Percentiles rank a stretch among this genome's conserved stretches.
Evolutionary conservation across 192 early-diverging fungal species (phyloP).

Genomic region (Coemansia reversa): DNA sequence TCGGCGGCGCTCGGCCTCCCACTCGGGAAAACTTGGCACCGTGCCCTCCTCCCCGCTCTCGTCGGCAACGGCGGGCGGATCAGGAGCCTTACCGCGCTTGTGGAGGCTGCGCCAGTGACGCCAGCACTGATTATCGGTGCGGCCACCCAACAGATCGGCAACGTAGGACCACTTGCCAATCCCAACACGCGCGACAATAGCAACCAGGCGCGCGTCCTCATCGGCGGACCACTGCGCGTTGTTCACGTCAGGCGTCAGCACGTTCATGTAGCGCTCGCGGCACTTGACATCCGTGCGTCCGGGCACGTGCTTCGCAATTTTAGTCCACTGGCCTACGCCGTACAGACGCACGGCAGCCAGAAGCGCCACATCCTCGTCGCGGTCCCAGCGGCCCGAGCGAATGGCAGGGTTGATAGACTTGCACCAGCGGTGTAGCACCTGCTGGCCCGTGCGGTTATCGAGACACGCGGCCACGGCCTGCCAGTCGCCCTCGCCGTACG

Average conservation of each 20-base stretch:
- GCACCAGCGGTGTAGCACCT: constrained; percentile 72
- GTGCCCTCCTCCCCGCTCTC: constrained; percentile 51
- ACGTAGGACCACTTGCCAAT: constrained; percentile 62
- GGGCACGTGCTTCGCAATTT: constrained; percentile 66
- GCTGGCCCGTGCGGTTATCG: constrained; percentile 66
- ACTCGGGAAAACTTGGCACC: constrained; percentile 52
- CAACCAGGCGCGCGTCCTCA: constrained; percentile 53
- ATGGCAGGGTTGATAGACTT: constrained; percentile 70
- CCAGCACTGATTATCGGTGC: constrained; percentile 62
- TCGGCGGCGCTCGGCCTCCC: constrained; percentile 45
- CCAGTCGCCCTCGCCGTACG: constrained; percentile 73
- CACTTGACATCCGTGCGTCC: constrained; percentile 78
- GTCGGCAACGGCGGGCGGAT: constrained; percentile 40
- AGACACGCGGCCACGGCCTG: constrained; percentile 64
- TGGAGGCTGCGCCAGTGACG: constrained; percentile 56
- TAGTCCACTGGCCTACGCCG: constrained; percentile 69
- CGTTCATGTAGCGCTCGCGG: constrained; percentile 74
- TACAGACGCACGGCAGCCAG: constrained; percentile 63
- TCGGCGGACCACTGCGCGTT: constrained; percentile 57
- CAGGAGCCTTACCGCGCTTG: constrained; percentile 48
- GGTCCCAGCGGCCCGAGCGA: constrained; percentile 62
- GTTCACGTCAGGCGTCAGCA: constrained; percentile 60
- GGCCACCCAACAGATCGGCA: constrained; percentile 45
- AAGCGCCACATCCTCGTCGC: constrained; percentile 69
- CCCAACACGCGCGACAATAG: constrained; percentile 46